A percentile compares a stretch with the other conserved stretches of the same genome.
Conservation (phyloP, 768 basidiomycete genomes). For the Rhodotorula graminis region DNA sequence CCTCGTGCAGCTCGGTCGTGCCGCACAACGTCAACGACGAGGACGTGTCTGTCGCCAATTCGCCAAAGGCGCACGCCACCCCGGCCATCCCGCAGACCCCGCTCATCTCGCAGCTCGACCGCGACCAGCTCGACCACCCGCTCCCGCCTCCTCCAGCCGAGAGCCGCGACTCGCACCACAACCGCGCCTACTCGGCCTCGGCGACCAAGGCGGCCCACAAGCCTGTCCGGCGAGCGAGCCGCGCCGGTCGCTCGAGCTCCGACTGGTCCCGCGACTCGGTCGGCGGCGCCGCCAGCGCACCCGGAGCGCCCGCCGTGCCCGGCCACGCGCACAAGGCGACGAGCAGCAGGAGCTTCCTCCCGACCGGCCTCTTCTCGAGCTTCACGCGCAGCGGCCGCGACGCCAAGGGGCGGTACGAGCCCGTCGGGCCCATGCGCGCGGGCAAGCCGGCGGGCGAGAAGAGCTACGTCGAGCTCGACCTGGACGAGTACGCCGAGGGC, state of each 20-base stretch:
- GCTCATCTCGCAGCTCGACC: slow-evolving; percentile 8
- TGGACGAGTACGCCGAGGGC: slow-evolving; percentile 25
- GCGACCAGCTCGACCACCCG: slow-evolving; percentile 4
- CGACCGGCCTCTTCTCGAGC: slow-evolving; percentile 9
- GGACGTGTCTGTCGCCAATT: slow-evolving; percentile 7
- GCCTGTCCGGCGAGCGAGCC: slow-evolving; percentile 11
- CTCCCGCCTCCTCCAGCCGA: slow-evolving; percentile 1
- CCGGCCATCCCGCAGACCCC: slow-evolving; percentile 6
- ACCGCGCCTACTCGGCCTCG: neutral
- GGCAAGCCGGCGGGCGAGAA: slow-evolving; percentile 4
- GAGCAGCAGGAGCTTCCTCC: slow-evolving; percentile 11
- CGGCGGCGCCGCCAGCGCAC: neutral
- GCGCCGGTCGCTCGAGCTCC: neutral
- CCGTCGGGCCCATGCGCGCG: slow-evolving; percentile 17
- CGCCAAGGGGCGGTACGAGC: slow-evolving; percentile 2
- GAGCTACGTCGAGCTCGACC: slow-evolving; percentile 27
- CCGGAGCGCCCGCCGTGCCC: too few species aligned
- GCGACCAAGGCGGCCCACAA: slow-evolving; percentile 19
- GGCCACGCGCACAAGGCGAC: too few species aligned
- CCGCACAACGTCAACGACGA: slow-evolving; percentile 2
- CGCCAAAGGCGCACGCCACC: neutral
- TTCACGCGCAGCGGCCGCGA: neutral
- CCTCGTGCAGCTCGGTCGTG: neutral
- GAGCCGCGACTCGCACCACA: neutral
- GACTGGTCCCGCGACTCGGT: slow-evolving; percentile 19